Conservation (phyloP, 345 rosid genomes). For the Eucalyptus caleyi region DNA sequence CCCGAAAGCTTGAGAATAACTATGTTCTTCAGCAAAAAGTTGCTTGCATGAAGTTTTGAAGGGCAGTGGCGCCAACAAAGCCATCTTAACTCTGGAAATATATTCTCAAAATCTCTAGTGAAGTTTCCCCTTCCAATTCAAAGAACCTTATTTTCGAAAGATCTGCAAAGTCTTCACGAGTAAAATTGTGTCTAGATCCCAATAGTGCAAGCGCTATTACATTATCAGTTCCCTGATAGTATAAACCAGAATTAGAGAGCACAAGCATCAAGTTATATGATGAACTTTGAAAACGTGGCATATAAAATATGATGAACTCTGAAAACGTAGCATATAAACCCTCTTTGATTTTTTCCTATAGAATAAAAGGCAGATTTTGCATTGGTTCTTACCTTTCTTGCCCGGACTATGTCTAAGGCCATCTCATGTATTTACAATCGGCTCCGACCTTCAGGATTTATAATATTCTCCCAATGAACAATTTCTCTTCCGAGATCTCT, state of each 20-base stretch:
- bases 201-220: neutral
- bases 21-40: accelerated
- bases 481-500: neutral
- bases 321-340: too few relatives aligned
- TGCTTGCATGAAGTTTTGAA: neutral
- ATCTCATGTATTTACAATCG: too few relatives aligned
- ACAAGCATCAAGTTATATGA: neutral
- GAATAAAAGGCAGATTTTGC: neutral
- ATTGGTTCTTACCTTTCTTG: neutral
- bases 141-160: neutral
- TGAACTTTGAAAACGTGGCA: too few relatives aligned
- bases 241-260: neutral
- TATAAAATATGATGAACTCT: too few relatives aligned
- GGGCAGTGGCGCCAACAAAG: neutral
- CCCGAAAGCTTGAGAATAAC: neutral
- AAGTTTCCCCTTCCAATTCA: neutral
- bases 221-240: neutral
- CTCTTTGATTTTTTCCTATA: neutral
- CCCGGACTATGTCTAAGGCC: neutral
- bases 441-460: neutral
- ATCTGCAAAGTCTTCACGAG: neutral
- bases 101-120: neutral
- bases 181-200: neutral
- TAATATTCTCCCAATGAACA: neutral
- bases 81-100: neutral